Base-by-base conservation (phyloP, 495 filamentous ascomycete genomes). In the Talaromyces borbonicus region DNA sequence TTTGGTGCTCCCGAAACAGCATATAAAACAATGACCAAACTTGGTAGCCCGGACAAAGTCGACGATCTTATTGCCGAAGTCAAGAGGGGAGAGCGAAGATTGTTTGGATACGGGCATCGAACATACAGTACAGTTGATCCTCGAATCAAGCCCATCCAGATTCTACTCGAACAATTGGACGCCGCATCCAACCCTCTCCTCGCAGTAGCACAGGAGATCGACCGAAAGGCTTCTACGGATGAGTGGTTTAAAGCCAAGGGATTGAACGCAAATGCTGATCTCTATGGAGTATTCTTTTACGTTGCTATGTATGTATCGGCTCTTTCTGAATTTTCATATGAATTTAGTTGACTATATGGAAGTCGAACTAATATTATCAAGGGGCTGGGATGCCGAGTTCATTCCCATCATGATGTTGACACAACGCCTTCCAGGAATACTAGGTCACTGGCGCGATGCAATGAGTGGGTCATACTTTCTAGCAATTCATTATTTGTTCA, bases 21-120 rank as follows among this genome's bases (percentile, higher is more conserved):
- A 11, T 72, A 69, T 55, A 60, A 62, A 25, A 62, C 63, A 44
- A 48, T 70, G 22, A 54, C 63, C 46, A 45, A 57, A 14, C 61
- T 79, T 20, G 75, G 67, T 3, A 62, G 40, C 9, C 51, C 59
- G n/a, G 68, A 67, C 12, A 63, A 65, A 18, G 67, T 75, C 1
- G 69, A 65, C 0, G 25, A 43, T 1, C 55, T 66, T 43, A 62
- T 78, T 27, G 58, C 61, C 18, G 51, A 57, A 2, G 72, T 79
- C 23, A 77, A 74, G 49, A 49, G 53, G 12, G 64, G 65, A 30
- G 62, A 76, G 41, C 50, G 57, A 23, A 68, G 74, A 12, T 53
- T 79, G 5, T 76, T 69, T 29, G 75, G 75, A 6, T 76, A 73
- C 51, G 75, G 75, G 8, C 74, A 79, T 51, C 66, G 75, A 3